Base-by-base conservation (phyloP, 1,139 yeast species). In the Yamadazyma kanchanaburiensis region DNA sequence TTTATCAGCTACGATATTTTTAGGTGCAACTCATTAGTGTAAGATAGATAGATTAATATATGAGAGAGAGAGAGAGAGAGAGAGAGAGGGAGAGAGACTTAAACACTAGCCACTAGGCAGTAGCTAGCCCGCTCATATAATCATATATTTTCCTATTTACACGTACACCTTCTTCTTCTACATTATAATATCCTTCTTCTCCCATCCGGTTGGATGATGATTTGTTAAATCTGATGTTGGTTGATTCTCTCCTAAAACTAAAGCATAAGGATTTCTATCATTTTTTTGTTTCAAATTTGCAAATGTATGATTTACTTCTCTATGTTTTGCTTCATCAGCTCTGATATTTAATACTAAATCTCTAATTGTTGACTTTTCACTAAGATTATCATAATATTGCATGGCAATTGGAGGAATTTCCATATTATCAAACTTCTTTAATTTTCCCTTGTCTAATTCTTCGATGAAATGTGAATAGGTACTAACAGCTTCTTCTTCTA, bases 401-500 rank as follows among this genome's bases (percentile, higher is more conserved):
- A 62, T 58, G 9, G 88, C 86, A 36, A 81, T 73, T 26, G 70
- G 68, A 1, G 85, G 84, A 16, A 77, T 61, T 24, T 58, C 43
- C 25, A 60, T 44, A 0, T 56, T 31, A 24, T 69, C 63, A 45
- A 81, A 70, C 27, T 64, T 67, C 3, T 77, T 74, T 26, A 80
- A 58, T 28, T 65, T 57, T 3, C 79, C 79, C 10, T 55, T 49
- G 26, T 74, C 74, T 42, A 81, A 77, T 26, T 72, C 71, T 25
- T 78, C 56, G 30, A 84, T 57, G 38, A 68, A 58, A 43, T 83
- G 78, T 3, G 84, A 64, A 49, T 82, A 82, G 0, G 91, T 82
- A 35, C 73, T 63, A 12, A 82, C 86, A 1, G 89, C 89, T 50
- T 82, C 89, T 49, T 82, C 91, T 51, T 82, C 91, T 26, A 82